phyloP scores from a whole-genome alignment of 345 rosid genomes.

The Pelargonium nanum region DNA sequence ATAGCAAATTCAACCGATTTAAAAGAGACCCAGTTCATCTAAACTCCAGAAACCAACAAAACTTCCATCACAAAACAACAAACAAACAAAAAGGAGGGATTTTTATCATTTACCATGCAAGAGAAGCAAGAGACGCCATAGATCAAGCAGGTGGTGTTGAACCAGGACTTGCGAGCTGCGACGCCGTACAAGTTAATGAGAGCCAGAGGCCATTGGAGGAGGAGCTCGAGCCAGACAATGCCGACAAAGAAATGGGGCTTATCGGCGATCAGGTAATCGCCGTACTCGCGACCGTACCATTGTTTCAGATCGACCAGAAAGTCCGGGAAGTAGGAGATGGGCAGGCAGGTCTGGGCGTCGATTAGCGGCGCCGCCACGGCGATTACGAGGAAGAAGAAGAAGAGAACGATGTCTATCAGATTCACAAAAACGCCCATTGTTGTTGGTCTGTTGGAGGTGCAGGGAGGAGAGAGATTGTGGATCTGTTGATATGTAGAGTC shows the following conservation, averaged over 20 bases:
- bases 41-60: background rate
- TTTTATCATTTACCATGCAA: conserved; percentile 51
- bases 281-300: conserved; percentile 30
- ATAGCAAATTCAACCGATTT: background rate
- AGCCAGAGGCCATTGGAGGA: conserved; percentile 70
- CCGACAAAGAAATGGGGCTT: conserved; percentile 73
- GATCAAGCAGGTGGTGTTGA: conserved; percentile 58
- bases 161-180: conserved; percentile 53
- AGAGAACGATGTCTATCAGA: conserved; percentile 47
- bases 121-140: conserved; percentile 55
- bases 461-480: too few species aligned
- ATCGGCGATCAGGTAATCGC: conserved; percentile 57
- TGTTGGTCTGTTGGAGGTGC: background rate
- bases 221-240: conserved; percentile 54
- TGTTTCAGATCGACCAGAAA: conserved; percentile 38
- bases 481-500: too few species aligned
- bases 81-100: background rate
- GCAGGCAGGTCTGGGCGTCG: conserved; percentile 52
- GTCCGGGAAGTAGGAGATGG: conserved; percentile 35
- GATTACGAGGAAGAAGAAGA: conserved; percentile 40
- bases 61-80: background rate
- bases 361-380: conserved; percentile 46
- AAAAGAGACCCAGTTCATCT: background rate
- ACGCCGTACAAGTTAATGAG: conserved; percentile 44
- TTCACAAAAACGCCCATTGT: conserved; percentile 46